phyloP scores from a whole-genome alignment of 2,329 filamentous ascomycete genomes.

The Fusarium torulosum region DNA sequence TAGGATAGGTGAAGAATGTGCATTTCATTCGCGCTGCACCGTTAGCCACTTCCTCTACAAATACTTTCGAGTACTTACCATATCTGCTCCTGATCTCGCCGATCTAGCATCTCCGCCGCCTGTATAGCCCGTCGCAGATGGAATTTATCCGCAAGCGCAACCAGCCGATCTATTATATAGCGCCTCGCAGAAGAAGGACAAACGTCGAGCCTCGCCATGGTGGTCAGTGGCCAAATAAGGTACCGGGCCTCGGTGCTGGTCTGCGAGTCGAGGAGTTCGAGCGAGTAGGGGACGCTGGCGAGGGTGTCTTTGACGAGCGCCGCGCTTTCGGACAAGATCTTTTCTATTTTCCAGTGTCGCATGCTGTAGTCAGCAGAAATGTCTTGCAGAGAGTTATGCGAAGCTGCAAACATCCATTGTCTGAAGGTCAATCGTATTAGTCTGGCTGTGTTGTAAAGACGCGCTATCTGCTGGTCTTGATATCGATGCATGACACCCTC shows the following conservation, averaged over 20 bases:
- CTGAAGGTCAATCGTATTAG: background rate
- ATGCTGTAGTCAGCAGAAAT: background rate
- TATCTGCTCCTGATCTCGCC: background rate
- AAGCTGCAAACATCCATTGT: background rate
- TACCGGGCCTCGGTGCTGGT: slow-evolving; percentile 3
- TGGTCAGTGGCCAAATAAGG: slow-evolving; percentile 3
- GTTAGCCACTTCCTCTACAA: background rate
- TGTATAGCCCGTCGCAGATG: background rate
- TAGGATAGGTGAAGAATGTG: slow-evolving; percentile 4
- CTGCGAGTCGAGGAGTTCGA: background rate
- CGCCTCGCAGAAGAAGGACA: background rate
- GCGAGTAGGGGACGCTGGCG: slow-evolving; percentile 2
- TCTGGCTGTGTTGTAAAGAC: background rate
- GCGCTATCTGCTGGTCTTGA: slow-evolving; percentile 3
- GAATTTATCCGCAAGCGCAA: background rate
- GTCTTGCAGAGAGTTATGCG: background rate
- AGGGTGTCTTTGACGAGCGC: background rate
- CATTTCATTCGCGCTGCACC: background rate
- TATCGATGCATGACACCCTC: slow-evolving; percentile 7
- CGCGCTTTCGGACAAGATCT: background rate
- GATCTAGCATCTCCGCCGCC: background rate
- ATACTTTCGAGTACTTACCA: background rate
- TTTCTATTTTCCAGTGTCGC: background rate
- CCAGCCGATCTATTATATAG: background rate
- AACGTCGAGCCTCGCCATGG: background rate